Conservation (phyloP, 345 rosid genomes). For the Mallotus nudiflorus region DNA sequence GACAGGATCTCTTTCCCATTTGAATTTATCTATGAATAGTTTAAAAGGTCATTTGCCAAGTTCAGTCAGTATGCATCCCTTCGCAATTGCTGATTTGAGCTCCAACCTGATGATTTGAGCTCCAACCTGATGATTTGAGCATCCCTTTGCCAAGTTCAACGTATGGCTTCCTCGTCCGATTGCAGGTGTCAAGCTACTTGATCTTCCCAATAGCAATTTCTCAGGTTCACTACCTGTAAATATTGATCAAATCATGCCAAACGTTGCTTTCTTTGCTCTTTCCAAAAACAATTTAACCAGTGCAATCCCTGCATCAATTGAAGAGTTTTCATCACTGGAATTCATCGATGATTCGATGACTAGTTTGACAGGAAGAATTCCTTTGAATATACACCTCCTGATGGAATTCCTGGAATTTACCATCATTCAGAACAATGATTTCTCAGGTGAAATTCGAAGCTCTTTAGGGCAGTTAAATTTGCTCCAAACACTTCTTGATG, state of each 20-base stretch:
- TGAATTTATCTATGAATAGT: conserved; percentile 20
- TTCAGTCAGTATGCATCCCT: not conserved
- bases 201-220: conserved; percentile 14
- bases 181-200: not conserved
- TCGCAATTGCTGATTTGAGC: conserved; percentile 15
- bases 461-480: too few species aligned
- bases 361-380: too few species aligned
- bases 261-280: conserved; percentile 11
- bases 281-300: too few species aligned
- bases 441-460: too few species aligned
- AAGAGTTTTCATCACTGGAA: not conserved
- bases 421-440: too few species aligned
- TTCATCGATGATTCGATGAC: conserved; percentile 13
- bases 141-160: too few species aligned
- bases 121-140: conserved; percentile 19
- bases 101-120: conserved; percentile 20
- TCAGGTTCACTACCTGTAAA: conserved; percentile 11
- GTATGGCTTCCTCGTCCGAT: conserved; percentile 16
- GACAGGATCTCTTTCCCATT: not conserved
- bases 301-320: too few species aligned
- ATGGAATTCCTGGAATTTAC: too few species aligned
- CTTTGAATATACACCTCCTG: too few species aligned
- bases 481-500: too few species aligned
- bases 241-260: not conserved
- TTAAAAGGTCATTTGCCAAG: conserved; percentile 10